Evolutionary conservation across 306 rosid species (phyloP).

Genomic region (Dalbergia cultrata): DNA sequence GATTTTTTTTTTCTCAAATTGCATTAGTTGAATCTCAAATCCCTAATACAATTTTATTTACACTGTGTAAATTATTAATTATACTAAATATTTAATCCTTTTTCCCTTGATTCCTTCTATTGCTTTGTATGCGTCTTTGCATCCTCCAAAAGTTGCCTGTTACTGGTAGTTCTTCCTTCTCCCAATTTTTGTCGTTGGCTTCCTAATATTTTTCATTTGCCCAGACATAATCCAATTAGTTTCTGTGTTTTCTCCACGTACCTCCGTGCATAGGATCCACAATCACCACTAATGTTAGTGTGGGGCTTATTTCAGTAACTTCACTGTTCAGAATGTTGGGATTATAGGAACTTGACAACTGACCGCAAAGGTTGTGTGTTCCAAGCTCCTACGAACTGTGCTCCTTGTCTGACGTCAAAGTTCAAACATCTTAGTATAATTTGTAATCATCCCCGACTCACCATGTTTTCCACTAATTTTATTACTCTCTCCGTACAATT

Average conservation of each 20-base stretch:
- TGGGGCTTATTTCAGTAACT: neutral
- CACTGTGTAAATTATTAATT: slow-evolving; percentile 17
- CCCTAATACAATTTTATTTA: too few species aligned
- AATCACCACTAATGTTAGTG: neutral
- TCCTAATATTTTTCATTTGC: slow-evolving; percentile 9
- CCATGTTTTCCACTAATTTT: neutral
- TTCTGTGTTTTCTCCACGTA: slow-evolving; percentile 29
- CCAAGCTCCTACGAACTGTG: slow-evolving; percentile 10
- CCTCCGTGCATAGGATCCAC: slow-evolving; percentile 20
- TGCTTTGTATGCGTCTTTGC: slow-evolving; percentile 60
- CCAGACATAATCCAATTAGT: slow-evolving; percentile 11
- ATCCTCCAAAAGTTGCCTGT: slow-evolving; percentile 65
- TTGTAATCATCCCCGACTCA: slow-evolving; percentile 4
- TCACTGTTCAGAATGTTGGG: neutral
- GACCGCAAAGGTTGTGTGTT: slow-evolving; percentile 6
- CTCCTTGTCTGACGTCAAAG: slow-evolving; percentile 20
- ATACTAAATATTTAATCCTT: neutral
- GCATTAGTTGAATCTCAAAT: too few species aligned
- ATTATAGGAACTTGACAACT: neutral
- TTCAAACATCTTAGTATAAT: slow-evolving; percentile 17
- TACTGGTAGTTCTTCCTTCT: neutral
- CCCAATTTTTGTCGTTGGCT: slow-evolving; percentile 13
- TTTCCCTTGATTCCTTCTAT: slow-evolving; percentile 47
- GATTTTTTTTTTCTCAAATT: too few species aligned
- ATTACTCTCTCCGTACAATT: too few species aligned